A percentile compares a stretch with the other conserved stretches of the same genome.
Evolutionary conservation across 352 stramenopile species (phyloP).

Genomic region (Globisporangium sylvaticum): DNA sequence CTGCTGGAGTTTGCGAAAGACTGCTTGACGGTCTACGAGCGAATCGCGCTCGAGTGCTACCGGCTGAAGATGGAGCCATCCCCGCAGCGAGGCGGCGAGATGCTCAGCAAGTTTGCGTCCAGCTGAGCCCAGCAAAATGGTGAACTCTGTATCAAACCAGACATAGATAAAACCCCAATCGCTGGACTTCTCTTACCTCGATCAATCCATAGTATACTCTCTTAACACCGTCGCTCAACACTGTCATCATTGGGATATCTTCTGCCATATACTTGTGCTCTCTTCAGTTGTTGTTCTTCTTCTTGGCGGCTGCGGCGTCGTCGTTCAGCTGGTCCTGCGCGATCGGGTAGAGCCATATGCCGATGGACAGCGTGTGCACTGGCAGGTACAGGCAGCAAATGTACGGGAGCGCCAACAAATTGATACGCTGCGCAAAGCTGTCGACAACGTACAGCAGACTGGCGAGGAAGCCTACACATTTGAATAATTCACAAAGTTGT

Average conservation of each 20-base stretch:
- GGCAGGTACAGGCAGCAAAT: conserved; percentile 64
- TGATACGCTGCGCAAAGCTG: conserved; percentile 46
- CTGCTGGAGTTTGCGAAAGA: conserved; percentile 37
- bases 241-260: not conserved
- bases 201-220: not conserved
- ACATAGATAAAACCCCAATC: no score
- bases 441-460: conserved; percentile 29
- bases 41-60: conserved; percentile 54
- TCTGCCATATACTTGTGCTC: not conserved
- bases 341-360: conserved; percentile 35
- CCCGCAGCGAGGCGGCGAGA: conserved; percentile 30
- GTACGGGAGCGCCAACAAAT: conserved; percentile 64
- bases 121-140: not conserved
- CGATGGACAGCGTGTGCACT: conserved; percentile 60
- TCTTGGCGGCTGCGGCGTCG: conserved; percentile 13
- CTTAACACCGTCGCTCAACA: no score
- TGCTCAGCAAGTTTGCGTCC: conserved; percentile 46
- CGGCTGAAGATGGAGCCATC: conserved; percentile 53
- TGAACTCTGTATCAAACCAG: no score
- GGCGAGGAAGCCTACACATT: conserved; percentile 5
- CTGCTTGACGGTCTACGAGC: conserved; percentile 42
- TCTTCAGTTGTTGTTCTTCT: conserved; percentile 17
- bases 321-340: not conserved
- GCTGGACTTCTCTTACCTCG: no score
- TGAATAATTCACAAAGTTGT: not conserved